Base-by-base conservation (phyloP, 768 basidiomycete genomes). In the Phaeolepiota aurea region DNA sequence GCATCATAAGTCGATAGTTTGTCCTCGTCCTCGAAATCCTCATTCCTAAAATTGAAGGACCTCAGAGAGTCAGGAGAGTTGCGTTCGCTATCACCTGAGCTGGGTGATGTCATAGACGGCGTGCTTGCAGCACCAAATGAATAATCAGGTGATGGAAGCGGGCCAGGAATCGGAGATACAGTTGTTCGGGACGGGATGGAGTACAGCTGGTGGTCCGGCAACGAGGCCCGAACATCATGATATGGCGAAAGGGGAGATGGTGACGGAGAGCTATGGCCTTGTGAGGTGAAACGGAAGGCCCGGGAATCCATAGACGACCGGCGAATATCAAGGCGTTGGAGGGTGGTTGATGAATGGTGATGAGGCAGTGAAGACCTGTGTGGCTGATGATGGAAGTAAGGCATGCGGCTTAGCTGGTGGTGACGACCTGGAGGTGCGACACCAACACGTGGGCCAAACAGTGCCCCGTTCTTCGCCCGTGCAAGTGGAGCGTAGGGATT, bases 41-140 rank as follows among this genome's bases (percentile, higher is more conserved):
- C 57, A 20, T 58, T 67, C 43, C 55, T 68, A 60, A 70, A 77
- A 47, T 50, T 57, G 56, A 71, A 75, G 1, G 69, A 67, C 38
- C 59, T 55, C 19, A 65, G 53, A 20, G 67, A 66, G 41, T 78
- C 77, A 3, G 79, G 76, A 5, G 79, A 78, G 36, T 68, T 69
- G 37, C 68, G 64, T 37, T 80, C 78, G 41, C 70, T 69, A 42
- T 68, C 71, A 3, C 60, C 61, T 3, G 75, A 72, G 36, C 64
- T 63, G 10, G 72, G 68, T 12, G 77, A 76, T 13, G 65, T 55
- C 48, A 71, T 65, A 2, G 74, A 65, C 0, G 72, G 64, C 2
- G 71, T 70, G 37, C 64, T 73, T 20, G 79, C 74, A 7, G 71
- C 68, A 43, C 79, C 79, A 47, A 82, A 82, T 34, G 76, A 76